phyloP scores from a whole-genome alignment of 352 stramenopile species.

The Phytophthora vignae region DNA sequence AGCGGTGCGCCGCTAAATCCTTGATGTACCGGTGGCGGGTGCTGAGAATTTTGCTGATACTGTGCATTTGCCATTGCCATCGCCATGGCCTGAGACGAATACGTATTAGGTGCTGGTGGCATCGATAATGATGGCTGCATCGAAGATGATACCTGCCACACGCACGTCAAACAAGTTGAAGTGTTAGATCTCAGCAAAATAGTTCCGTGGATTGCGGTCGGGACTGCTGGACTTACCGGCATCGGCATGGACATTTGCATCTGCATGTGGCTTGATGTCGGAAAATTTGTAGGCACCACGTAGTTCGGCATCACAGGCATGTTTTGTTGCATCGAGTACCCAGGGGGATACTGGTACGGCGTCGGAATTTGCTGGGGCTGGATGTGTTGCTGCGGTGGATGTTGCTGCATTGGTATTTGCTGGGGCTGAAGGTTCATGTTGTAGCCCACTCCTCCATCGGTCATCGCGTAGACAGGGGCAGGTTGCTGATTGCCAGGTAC shows the following conservation, averaged over 20 bases:
- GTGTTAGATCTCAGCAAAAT: slow-evolving; percentile 4
- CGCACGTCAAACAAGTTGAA: slow-evolving; percentile 7
- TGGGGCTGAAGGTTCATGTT: slow-evolving; percentile 46
- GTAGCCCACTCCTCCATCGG: slow-evolving; percentile 46
- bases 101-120: slow-evolving; percentile 38
- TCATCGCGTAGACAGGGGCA: slow-evolving; percentile 52
- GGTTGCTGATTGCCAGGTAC: slow-evolving; percentile 29
- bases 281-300: slow-evolving; percentile 49
- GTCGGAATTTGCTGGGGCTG: slow-evolving; percentile 31
- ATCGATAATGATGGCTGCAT: slow-evolving; percentile 42
- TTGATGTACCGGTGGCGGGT: slow-evolving; percentile 34
- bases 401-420: slow-evolving; percentile 29
- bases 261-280: slow-evolving; percentile 48
- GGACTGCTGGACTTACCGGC: slow-evolving; percentile 33
- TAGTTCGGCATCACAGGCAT: slow-evolving; percentile 62
- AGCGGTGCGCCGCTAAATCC: slow-evolving; percentile 51
- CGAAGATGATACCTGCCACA: slow-evolving; percentile 31
- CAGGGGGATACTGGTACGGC: slow-evolving; percentile 45
- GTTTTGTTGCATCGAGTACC: slow-evolving; percentile 58
- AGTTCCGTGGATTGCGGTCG: neutral
- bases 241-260: slow-evolving; percentile 46
- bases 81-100: slow-evolving; percentile 45
- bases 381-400: slow-evolving; percentile 28
- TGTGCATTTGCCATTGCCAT: slow-evolving; percentile 45
- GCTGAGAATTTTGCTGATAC: slow-evolving; percentile 38